These are phyloP conservation scores for Podaxis carcinomalis DNA, from an alignment of 768 basidiomycete genomes.

Conservation along the genomic window DNA sequence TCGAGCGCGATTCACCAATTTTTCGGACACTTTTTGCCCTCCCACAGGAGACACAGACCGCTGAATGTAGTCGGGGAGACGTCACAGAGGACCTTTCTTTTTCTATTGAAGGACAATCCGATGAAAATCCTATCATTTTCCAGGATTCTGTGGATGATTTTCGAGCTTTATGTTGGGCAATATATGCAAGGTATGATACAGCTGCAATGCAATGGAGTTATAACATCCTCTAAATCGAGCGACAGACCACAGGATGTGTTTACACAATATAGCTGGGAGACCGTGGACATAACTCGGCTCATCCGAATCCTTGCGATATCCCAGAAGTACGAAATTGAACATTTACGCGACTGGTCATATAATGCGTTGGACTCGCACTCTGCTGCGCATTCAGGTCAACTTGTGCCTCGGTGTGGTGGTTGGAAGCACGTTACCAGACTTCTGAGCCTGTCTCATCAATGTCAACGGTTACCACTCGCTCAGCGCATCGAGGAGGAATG, in stretches of 20 bases:
- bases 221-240: not conserved
- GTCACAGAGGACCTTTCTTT: not conserved
- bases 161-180: not conserved
- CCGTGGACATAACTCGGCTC: not conserved
- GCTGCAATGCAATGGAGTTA: not conserved
- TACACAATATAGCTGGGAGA: not conserved
- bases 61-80: too few relatives aligned
- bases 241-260: not conserved
- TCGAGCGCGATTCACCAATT: not conserved
- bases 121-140: constrained; percentile 1
- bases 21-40: not conserved
- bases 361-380: not conserved
- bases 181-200: not conserved
- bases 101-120: not conserved
- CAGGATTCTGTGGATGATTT: not conserved
- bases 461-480: not conserved
- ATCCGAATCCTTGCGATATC: not conserved
- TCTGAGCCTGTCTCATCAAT: not conserved
- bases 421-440: not conserved
- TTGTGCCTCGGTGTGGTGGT: not conserved
- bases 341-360: not conserved
- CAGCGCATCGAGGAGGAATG: not conserved
- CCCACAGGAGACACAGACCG: not conserved
- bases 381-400: not conserved
- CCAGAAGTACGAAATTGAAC: not conserved